These are phyloP conservation scores for Hemileccinum impolitum DNA, from an alignment of 768 basidiomycete genomes.

Conservation along the genomic window DNA sequence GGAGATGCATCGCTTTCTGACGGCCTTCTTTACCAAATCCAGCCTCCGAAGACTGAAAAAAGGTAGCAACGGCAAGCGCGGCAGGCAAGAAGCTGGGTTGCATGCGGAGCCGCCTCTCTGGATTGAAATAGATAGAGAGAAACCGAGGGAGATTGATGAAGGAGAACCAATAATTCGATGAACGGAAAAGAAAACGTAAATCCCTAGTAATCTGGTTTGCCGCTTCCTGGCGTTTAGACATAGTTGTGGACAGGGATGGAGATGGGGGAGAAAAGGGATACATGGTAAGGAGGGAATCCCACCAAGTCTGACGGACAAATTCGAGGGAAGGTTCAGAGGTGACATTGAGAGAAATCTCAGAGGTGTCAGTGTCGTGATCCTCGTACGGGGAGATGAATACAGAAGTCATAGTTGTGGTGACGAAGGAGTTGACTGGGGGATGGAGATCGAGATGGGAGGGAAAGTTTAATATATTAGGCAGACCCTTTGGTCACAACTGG, in stretches of 20 bases:
- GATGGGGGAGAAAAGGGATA: conserved; percentile 41
- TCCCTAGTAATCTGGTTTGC: conserved; percentile 48
- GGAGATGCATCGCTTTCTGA: conserved; percentile 53
- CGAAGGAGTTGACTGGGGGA: neutral
- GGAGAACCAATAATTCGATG: conserved; percentile 68
- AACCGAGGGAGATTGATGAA: conserved; percentile 73
- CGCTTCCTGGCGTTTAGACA: conserved; percentile 45
- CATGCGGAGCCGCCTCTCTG: conserved; percentile 48
- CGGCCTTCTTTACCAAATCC: conserved; percentile 50
- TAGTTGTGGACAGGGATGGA: conserved; percentile 33
- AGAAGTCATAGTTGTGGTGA: neutral
- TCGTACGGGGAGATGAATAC: conserved; percentile 11
- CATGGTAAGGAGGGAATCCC: conserved; percentile 63
- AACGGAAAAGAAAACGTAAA: conserved; percentile 60
- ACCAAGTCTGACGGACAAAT: conserved; percentile 74
- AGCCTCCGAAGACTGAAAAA: conserved; percentile 67
- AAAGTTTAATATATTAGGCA: conserved; percentile 3
- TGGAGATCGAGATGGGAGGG: conserved; percentile 5
- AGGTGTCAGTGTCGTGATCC: conserved; percentile 11
- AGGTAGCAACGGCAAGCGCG: conserved; percentile 60
- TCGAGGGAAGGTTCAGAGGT: conserved; percentile 56
- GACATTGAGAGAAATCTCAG: conserved; percentile 28
- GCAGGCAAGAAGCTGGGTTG: conserved; percentile 68
- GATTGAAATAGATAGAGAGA: conserved; percentile 55
- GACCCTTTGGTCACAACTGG: conserved; percentile 23